Conservation (phyloP, 2,329 filamentous ascomycete genomes). For the Hirsutella minnesotensis region DNA sequence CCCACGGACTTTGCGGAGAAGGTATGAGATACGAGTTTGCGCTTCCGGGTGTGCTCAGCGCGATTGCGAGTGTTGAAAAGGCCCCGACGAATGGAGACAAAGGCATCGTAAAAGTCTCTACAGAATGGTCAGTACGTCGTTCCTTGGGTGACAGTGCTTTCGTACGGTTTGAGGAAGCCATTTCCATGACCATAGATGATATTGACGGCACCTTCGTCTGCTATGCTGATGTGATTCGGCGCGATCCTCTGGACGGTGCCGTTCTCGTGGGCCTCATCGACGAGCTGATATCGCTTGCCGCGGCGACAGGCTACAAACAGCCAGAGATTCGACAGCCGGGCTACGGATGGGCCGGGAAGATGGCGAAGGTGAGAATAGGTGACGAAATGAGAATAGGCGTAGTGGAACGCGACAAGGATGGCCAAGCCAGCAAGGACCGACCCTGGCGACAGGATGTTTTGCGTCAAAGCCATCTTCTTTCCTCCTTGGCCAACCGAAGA, state of each 20-base stretch:
- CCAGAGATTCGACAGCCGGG: conserved; percentile 68
- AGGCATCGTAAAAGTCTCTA: conserved; percentile 82
- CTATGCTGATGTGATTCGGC: conserved; percentile 73
- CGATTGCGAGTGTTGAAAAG: conserved; percentile 85
- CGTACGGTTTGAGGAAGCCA: conserved; percentile 59
- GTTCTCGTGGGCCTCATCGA: conserved; percentile 65
- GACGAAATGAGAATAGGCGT: conserved; percentile 47
- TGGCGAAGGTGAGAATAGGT: conserved; percentile 37
- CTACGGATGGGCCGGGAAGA: conserved; percentile 52
- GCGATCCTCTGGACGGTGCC: conserved; percentile 75
- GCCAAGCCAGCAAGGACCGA: conserved; percentile 32
- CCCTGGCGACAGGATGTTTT: conserved; percentile 30
- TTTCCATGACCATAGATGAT: conserved; percentile 71
- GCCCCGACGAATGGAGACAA: conserved; percentile 74
- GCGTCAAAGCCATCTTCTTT: conserved; percentile 16
- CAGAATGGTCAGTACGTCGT: neutral
- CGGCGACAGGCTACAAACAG: conserved; percentile 54
- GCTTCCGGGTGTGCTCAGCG: conserved; percentile 73
- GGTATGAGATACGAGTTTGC: conserved; percentile 78
- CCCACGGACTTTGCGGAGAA: conserved; percentile 72
- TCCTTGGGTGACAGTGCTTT: neutral
- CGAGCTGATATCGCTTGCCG: conserved; percentile 50
- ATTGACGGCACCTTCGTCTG: conserved; percentile 66
- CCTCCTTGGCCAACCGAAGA: too few species aligned
- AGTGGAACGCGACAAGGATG: conserved; percentile 38